Percentiles rank a stretch among this genome's conserved stretches.
Conservation (phyloP, 1,284 basidiomycete species). For the Afroboletus lepidellus region DNA sequence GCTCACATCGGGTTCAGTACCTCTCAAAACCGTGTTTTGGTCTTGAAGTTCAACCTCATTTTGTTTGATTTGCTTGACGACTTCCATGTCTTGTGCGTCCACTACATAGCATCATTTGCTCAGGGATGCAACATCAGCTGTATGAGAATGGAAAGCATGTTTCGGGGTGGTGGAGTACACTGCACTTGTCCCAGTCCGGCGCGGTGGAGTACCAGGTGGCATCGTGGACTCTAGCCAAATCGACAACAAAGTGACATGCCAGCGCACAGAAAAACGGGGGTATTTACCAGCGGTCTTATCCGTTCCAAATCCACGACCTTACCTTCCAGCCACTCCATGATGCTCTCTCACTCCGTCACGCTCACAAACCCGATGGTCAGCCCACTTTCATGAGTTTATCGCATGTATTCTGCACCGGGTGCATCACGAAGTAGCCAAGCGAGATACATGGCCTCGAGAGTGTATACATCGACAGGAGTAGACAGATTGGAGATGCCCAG, state of each 20-base stretch:
- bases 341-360: conserved; percentile 79
- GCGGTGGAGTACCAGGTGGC: conserved; percentile 66
- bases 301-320: conserved; percentile 54
- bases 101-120: conserved; percentile 77
- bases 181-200: conserved; percentile 28
- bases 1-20: conserved; percentile 70
- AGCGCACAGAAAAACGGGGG: too few relatives aligned
- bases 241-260: not conserved
- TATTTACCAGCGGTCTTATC: conserved; percentile 51
- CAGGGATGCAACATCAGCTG: conserved; percentile 45
- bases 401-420: conserved; percentile 82
- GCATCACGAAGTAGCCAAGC: conserved; percentile 76
- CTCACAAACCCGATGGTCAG: conserved; percentile 76
- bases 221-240: conserved; percentile 46
- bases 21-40: conserved; percentile 73
- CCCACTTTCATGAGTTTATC: conserved; percentile 73
- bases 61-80: conserved; percentile 78
- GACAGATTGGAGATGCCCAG: conserved; percentile 41
- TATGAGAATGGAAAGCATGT: conserved; percentile 28
- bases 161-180: conserved; percentile 40
- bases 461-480: conserved; percentile 64
- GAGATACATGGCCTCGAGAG: conserved; percentile 77
- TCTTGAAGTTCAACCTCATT: conserved; percentile 75
- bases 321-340: conserved; percentile 83
- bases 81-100: conserved; percentile 74